Conservation (phyloP, 1,284 basidiomycete species). For the Kwoniella shivajii region DNA sequence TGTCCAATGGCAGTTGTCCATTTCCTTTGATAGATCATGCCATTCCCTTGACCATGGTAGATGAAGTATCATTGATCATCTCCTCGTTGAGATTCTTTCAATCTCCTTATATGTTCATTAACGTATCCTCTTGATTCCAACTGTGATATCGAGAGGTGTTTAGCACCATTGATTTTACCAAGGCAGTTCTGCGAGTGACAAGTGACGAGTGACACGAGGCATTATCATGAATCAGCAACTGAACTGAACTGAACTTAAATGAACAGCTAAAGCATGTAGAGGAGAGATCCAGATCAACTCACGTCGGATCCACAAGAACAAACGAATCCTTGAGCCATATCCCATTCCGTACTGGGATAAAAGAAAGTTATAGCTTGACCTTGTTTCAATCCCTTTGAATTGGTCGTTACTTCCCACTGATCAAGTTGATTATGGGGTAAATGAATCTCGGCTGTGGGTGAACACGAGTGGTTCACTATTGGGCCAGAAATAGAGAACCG, state of each 20-base stretch:
- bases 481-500: not conserved
- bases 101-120: slow-evolving; percentile 49
- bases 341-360: slow-evolving; percentile 72
- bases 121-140: slow-evolving; percentile 49
- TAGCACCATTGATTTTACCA: slow-evolving; percentile 54
- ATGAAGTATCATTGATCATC: not conserved
- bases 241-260: not conserved
- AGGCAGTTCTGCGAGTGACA: slow-evolving; percentile 53
- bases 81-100: slow-evolving; percentile 40
- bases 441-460: slow-evolving; percentile 63
- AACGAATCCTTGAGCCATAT: slow-evolving; percentile 67
- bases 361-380: slow-evolving; percentile 63
- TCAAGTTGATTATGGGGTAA: slow-evolving; percentile 56
- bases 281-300: slow-evolving; percentile 26
- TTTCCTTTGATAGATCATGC: not conserved
- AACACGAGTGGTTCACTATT: slow-evolving; percentile 67
- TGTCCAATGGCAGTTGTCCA: no score
- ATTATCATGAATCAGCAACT: not conserved
- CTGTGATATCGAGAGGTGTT: slow-evolving; percentile 44
- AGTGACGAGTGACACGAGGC: not conserved
- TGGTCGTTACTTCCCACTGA: slow-evolving; percentile 56
- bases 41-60: not conserved
- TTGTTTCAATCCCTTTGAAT: slow-evolving; percentile 34
- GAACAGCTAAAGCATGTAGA: not conserved
- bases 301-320: slow-evolving; percentile 60